phyloP scores from a whole-genome alignment of 2,329 filamentous ascomycete species.

The Microsporum canis region DNA sequence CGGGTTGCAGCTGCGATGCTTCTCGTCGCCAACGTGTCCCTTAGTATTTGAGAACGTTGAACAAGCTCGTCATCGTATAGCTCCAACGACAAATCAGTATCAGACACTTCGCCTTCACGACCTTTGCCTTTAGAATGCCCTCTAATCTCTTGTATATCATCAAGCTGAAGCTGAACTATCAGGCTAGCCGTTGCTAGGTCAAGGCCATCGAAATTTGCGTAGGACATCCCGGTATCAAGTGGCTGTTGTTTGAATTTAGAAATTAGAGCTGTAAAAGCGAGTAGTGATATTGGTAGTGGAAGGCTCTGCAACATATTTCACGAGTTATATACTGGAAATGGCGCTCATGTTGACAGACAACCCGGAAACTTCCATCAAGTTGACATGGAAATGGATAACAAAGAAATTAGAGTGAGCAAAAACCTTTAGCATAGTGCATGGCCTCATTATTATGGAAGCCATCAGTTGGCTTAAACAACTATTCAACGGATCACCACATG shows the following conservation, averaged over 20 bases:
- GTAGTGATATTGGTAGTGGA: too few species aligned
- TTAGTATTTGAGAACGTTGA: background rate
- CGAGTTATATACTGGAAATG: background rate
- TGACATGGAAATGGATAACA: background rate
- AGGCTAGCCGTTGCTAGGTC: background rate
- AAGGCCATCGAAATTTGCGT: background rate
- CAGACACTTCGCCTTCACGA: background rate
- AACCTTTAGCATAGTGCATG: too few species aligned
- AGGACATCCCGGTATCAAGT: background rate
- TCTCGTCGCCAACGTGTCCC: background rate
- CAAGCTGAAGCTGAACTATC: background rate
- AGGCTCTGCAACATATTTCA: too few species aligned
- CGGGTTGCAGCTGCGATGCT: background rate
- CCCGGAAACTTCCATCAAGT: background rate
- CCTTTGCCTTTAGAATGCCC: background rate
- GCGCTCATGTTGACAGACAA: background rate
- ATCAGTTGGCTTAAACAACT: too few species aligned
- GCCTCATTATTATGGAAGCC: too few species aligned
- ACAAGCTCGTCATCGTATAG: background rate
- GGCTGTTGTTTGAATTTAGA: background rate
- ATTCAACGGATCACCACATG: background rate
- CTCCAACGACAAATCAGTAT: background rate
- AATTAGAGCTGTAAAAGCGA: background rate
- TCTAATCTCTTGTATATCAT: background rate
- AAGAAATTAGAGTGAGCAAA: background rate